A percentile compares a stretch with the other conserved stretches of the same genome.
Conservation (phyloP, 208 protist species). For the Trypanosomatidae sp. region DNA sequence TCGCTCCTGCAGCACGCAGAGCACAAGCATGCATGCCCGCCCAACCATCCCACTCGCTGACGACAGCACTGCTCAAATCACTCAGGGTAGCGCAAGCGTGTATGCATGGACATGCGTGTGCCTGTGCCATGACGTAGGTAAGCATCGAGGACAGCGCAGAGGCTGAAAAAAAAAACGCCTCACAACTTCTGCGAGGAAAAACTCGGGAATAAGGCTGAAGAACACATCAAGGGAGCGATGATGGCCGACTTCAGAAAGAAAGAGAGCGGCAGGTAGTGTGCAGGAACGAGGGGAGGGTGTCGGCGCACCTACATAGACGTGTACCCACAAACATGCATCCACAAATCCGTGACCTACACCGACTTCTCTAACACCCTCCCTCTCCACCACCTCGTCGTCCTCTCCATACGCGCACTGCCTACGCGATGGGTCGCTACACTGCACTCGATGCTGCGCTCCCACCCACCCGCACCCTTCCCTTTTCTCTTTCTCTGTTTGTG, state of each 20-base stretch:
- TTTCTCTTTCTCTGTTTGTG: not conserved
- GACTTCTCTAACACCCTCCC: not conserved
- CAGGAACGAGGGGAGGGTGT: slow-evolving; percentile 5
- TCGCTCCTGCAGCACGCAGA: not conserved
- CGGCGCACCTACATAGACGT: not conserved
- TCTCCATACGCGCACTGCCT: not conserved
- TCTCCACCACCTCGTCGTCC: not conserved
- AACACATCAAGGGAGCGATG: not conserved
- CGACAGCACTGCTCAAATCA: not conserved
- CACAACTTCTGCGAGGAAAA: not conserved
- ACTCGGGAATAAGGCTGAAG: not conserved
- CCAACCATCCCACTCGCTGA: not conserved
- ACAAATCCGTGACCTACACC: not conserved
- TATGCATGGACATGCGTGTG: not conserved
- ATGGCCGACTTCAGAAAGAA: not conserved
- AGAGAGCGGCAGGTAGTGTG: slow-evolving; percentile 9
- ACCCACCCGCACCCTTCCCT: not conserved
- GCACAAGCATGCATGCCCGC: not conserved
- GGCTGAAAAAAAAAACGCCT: not conserved
- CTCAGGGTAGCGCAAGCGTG: not conserved
- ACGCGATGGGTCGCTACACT: not conserved
- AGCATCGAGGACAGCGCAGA: not conserved
- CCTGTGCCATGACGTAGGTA: not conserved
- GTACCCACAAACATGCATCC: not conserved
- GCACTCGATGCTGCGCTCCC: not conserved